Base-by-base conservation (phyloP, 2,329 filamentous ascomycete genomes). In the Diaporthe citri region DNA sequence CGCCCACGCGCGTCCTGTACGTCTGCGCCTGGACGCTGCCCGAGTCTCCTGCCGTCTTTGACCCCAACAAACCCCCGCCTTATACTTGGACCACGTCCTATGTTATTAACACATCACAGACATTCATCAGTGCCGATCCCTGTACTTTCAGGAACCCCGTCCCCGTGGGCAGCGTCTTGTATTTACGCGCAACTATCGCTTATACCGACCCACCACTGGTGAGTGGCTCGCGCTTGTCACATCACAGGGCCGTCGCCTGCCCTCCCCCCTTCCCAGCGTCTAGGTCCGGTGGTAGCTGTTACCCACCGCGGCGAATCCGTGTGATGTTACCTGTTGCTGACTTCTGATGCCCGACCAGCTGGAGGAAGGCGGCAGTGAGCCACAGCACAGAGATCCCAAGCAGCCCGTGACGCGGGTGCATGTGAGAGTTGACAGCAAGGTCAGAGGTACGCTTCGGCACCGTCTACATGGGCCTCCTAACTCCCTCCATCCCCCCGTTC, bases 81-180 rank as follows among this genome's bases (percentile, higher is more conserved):
- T 56, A 56, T 56, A n/a, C 31, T 36, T 59, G 56, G 34, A 22
- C 15, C 22, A 12, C 5, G 34, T 59, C 10, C 56, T 25, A n/a
- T 31, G 56, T n/a, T 41, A 15, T 34, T 67, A 12, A 67, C 62
- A 41, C 9, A 5, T 22, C 22, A 7, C 9, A 67, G 64, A 93
- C 90, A 22, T 95, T 95, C 85, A 86, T 95, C 70, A 92, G 91
- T 10, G 89, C 94, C 46, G 93, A 95, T 77, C 93, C 93, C 0
- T 93, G 90, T 77, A 94, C 92, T 0, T 95, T 95, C 80, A 90
- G 93, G 76, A 94, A 94, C 77, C 92, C 93, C 0, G 93, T 95
- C 0, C 93, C 93, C 0, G 93, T 95, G 2, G 93, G 93, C 69
- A 93, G 91, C 76, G 93, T 95, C 20, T 84, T 95, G 10, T 95